phyloP scores from a whole-genome alignment of 495 filamentous ascomycete species.

The Aspergillus biplanus region DNA sequence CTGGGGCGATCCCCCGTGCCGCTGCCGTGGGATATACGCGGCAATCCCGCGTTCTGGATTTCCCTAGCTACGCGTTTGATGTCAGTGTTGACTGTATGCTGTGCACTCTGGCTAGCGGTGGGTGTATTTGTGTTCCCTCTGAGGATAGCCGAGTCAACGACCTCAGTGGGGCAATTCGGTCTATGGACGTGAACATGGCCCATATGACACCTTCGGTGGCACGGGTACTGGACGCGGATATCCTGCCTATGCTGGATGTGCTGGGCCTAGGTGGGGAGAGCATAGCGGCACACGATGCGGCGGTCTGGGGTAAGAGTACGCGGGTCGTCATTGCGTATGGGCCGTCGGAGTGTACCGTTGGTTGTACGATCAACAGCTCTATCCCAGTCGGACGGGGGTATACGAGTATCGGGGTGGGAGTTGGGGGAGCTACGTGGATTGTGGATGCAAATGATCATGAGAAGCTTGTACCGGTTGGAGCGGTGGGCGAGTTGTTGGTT shows the following conservation, averaged over 20 bases:
- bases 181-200: conserved; percentile 23
- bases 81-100: conserved; percentile 20
- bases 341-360: conserved; percentile 53
- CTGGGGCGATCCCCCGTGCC: background rate
- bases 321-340: conserved; percentile 30
- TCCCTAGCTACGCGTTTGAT: conserved; percentile 26
- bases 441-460: conserved; percentile 48
- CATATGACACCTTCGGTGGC: conserved; percentile 53
- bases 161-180: conserved; percentile 32
- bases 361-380: conserved; percentile 28
- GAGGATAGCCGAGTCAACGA: conserved; percentile 29
- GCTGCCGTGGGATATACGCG: background rate
- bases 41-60: conserved; percentile 27
- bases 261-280: conserved; percentile 43
- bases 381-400: background rate
- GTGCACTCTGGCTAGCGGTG: conserved; percentile 18
- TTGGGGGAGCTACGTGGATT: conserved; percentile 41
- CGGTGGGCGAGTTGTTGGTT: conserved; percentile 49
- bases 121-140: conserved; percentile 34
- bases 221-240: conserved; percentile 28
- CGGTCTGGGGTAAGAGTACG: conserved; percentile 21
- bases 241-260: conserved; percentile 34
- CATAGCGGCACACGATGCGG: conserved; percentile 18
- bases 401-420: background rate
- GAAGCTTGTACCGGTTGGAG: conserved; percentile 48